Percentiles rank a stretch among this genome's conserved stretches.
Evolutionary conservation across 768 basidiomycete species (phyloP).

Genomic region (Phylloporus rhodoxanthus): DNA sequence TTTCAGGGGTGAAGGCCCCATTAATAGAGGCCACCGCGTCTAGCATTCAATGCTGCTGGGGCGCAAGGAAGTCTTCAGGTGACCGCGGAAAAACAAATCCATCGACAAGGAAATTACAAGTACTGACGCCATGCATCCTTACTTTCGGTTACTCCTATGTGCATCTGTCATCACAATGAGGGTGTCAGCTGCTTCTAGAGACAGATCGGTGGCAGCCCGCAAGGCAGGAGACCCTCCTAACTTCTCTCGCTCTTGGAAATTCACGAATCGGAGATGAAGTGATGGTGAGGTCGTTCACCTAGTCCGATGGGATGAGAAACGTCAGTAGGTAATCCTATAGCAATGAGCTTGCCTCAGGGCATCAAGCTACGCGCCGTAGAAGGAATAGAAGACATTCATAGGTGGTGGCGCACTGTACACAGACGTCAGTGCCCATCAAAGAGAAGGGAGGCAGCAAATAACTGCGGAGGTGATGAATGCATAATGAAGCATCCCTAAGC

Average conservation of each 20-base stretch:
- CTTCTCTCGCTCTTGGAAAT: conserved; percentile 13
- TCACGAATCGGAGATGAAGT: conserved; percentile 21
- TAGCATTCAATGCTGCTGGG: conserved; percentile 5
- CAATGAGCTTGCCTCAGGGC: conserved; percentile 9
- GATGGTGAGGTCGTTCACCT: conserved; percentile 3
- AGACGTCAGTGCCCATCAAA: conserved; percentile 13
- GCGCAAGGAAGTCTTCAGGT: conserved; percentile 26
- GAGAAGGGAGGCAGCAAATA: conserved; percentile 5
- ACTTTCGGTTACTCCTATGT: conserved; percentile 8
- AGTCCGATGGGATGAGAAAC: conserved; percentile 3
- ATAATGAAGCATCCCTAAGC: conserved; percentile 2
- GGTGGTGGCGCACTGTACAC: conserved; percentile 3
- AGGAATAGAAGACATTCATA: conserved; percentile 19
- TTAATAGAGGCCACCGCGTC: conserved; percentile 15
- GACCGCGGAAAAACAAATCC: conserved; percentile 14
- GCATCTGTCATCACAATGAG: conserved; percentile 14
- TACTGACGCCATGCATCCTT: conserved; percentile 11
- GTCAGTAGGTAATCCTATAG: conserved; percentile 8
- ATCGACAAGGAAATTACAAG: conserved; percentile 12
- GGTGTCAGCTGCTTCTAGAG: conserved; percentile 4
- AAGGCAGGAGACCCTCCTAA: conserved; percentile 9
- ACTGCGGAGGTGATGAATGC: conserved; percentile 7
- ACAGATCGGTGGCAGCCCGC: conserved; percentile 17
- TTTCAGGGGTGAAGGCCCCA: conserved; percentile 11
- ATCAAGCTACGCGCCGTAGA: conserved; percentile 21